Base-by-base conservation (phyloP, 306 rosid genomes). In the Casuarina glauca region DNA sequence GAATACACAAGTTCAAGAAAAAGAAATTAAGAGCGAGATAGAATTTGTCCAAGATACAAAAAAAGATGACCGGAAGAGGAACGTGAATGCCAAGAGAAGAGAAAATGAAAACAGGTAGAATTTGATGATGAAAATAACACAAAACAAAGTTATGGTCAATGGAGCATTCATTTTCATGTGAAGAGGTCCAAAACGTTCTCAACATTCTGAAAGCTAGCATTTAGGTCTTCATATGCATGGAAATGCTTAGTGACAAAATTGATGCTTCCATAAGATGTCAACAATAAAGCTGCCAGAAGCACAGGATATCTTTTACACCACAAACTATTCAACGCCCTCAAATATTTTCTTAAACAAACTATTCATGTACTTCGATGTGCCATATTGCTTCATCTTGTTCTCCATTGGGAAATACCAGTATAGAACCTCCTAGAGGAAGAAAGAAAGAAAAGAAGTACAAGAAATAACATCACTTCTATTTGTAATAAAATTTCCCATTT, bases 41-140 rank as follows among this genome's bases (percentile, higher is more conserved):
- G 57, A 76, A 68, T 52, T 26, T 74, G 13, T 61, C n/a, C 1
- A 46, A 67, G 19, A 43, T 8, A 8, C 9, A 42, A 67, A 3
- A 39, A 75, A 39, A 57, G 41, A 77, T 51, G 77, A 75, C 69
- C 73, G 48, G 52, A 74, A 43, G 61, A 76, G 67, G 63, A 68
- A 51, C 26, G 35, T n/a, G 51, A 69, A 78, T 49, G 60, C 50
- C 50, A 45, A 74, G 8, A 62, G 76, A 41, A 42, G 3, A 68
- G 51, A 62, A 15, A 54, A 62, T 55, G 71, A 44, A 74, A 76
- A 54, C 45, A 51, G 36, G 70, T 63, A 38, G 44, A 36, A 39
- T 39, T 63, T 63, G 10, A 36, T 39, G 44, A 63, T 11, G 6
- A 38, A 38, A 63, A 7, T 20, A 3, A 48, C 11, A 48, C 11